phyloP scores from a whole-genome alignment of 805 yeast species.

The Jamesozyma jinghongensis region DNA sequence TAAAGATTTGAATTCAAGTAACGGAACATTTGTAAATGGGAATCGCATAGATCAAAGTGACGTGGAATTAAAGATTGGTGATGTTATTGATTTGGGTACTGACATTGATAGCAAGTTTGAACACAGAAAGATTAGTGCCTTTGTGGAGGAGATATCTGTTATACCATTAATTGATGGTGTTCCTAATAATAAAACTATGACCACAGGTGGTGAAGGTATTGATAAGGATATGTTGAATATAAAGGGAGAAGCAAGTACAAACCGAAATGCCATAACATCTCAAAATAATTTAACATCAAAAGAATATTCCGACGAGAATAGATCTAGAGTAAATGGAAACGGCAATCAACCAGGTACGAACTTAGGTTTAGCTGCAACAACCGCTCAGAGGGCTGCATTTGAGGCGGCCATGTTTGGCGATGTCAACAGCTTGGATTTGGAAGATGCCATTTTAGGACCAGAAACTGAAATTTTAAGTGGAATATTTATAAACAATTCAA shows the following conservation, averaged over 20 bases:
- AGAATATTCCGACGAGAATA: background rate
- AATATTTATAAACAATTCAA: constrained; percentile 48
- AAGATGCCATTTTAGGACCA: constrained; percentile 42
- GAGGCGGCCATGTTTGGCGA: constrained; percentile 59
- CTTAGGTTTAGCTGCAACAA: constrained; percentile 7
- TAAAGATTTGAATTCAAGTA: constrained; percentile 81
- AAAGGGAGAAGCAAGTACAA: no score
- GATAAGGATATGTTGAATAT: background rate
- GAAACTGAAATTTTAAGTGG: constrained; percentile 44
- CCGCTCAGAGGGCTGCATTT: constrained; percentile 32
- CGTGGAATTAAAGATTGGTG: constrained; percentile 65
- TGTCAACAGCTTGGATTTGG: constrained; percentile 38
- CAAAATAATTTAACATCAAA: no score
- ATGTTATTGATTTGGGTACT: constrained; percentile 86
- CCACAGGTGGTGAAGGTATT: no score
- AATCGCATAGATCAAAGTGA: constrained; percentile 48
- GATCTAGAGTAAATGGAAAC: background rate
- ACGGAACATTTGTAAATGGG: constrained; percentile 89
- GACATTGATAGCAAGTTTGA: constrained; percentile 58
- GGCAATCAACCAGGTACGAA: background rate
- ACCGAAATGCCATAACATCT: no score
- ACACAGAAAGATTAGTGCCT: constrained; percentile 81
- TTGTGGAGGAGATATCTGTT: constrained; percentile 63
- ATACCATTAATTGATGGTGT: constrained; percentile 30
- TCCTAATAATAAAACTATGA: constrained; percentile 1